Percentiles rank a stretch among this genome's conserved stretches.
These are phyloP conservation scores for Aspergillus pseudonomiae DNA, from an alignment of 2,329 filamentous ascomycete genomes.

Conservation along the genomic window DNA sequence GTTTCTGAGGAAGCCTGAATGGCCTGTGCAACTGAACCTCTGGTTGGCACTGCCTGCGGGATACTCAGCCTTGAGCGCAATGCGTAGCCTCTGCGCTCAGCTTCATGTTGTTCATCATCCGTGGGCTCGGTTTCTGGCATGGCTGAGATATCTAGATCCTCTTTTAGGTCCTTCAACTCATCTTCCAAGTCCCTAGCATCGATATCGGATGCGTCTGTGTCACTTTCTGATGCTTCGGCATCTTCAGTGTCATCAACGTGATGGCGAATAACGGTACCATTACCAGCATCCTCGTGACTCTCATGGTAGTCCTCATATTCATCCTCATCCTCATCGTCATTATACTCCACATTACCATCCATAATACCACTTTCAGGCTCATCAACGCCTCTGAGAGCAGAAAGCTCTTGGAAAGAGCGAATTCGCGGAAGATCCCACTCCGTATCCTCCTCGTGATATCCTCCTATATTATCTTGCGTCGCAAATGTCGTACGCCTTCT, in stretches of 20 bases:
- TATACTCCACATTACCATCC: conserved; percentile 31
- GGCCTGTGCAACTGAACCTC: conserved; percentile 13
- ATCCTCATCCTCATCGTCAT: conserved; percentile 35
- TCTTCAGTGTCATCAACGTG: conserved; percentile 31
- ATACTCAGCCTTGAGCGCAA: conserved; percentile 17
- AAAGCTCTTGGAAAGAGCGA: conserved; percentile 28
- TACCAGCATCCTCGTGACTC: conserved; percentile 29
- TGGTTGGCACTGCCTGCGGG: conserved; percentile 10
- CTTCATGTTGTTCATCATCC: conserved; percentile 15
- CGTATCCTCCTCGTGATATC: conserved; percentile 35
- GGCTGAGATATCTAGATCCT: conserved; percentile 43
- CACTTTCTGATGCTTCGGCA: conserved; percentile 33
- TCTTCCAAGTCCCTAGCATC: conserved; percentile 45
- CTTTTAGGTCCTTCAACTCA: conserved; percentile 49
- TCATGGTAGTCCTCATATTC: conserved; percentile 29
- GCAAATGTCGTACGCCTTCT: conserved; percentile 52
- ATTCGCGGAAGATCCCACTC: conserved; percentile 32
- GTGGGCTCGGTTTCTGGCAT: conserved; percentile 23
- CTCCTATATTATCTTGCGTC: conserved; percentile 29
- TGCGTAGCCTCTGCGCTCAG: conserved; percentile 10
- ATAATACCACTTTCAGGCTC: not conserved
- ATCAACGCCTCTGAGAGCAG: conserved; percentile 21
- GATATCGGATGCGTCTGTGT: conserved; percentile 32
- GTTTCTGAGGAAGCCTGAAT: conserved; percentile 23
- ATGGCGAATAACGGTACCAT: conserved; percentile 43